Base-by-base conservation (phyloP, 1,284 basidiomycete species). In the Apiotrichum montevideense region DNA sequence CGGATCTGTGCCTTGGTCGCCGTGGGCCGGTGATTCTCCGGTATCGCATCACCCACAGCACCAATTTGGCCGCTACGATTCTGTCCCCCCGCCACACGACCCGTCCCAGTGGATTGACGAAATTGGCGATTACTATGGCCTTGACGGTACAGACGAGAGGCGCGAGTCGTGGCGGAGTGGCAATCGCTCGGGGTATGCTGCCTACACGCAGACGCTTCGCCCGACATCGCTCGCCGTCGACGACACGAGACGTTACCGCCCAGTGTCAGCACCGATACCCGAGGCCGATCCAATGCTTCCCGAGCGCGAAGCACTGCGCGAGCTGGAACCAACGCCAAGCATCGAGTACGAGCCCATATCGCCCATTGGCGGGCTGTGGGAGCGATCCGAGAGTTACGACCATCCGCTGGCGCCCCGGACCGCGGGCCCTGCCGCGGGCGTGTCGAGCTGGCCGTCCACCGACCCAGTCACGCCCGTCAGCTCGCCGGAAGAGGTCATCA, bases 401-500 rank as follows among this genome's bases (percentile, higher is more conserved):
- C 46, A 13, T 6, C 29, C 9, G 6, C 37, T 39, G 8, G 13
- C 13, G 37, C 37, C 37, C 8, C 7, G 7, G 37, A 10, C 29
- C 37, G 8, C 37, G 8, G 37, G 41, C n/a, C 11, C 6, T 6
- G n/a, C 11, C 10, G 41, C 6, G 6, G 41, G 41, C 41, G 29
- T 29, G 35, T 7, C 9, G 21, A 49, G 46, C 34, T 49, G 47
- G 47, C 35, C 35, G 10, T 32, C 47, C 9, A 49, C 35, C 15
- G 35, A 40, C 37, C 47, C 47, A n/a, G 47, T 40, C 8, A 49
- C 47, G n/a, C 47, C 47, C 4, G 35, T 49, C n/a, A 49, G 47
- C 21, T 37, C 47, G 3, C 39, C 47, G 14, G 47, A 47, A 15
- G 46, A 49, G 11, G 21, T 39, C 21, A 49, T 49, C 35, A 49